phyloP scores from a whole-genome alignment of 768 basidiomycete species.

The Xerocomellus amylosporus region DNA sequence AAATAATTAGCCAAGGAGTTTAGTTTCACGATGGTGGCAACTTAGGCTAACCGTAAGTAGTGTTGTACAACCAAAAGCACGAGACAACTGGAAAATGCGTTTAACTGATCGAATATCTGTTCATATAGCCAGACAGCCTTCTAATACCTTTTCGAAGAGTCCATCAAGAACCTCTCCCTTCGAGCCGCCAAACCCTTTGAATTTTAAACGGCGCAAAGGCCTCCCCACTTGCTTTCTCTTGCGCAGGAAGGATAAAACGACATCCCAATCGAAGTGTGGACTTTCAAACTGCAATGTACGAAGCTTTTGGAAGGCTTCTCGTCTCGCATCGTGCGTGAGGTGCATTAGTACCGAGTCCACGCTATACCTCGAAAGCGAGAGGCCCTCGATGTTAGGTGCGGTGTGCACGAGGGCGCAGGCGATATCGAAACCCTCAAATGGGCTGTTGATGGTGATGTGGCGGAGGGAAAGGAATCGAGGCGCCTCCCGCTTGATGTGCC shows the following conservation, averaged over 20 bases:
- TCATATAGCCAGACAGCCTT: constrained; percentile 23
- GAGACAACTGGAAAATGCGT: background rate
- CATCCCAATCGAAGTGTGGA: constrained; percentile 31
- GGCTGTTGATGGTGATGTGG: constrained; percentile 22
- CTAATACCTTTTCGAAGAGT: constrained; percentile 18
- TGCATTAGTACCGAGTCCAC: constrained; percentile 23
- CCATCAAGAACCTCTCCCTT: constrained; percentile 20
- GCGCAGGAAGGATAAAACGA: constrained; percentile 25
- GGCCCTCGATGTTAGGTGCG: constrained; percentile 23
- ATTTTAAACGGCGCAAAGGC: constrained; percentile 17
- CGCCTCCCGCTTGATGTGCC: constrained; percentile 25
- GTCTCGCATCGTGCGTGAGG: constrained; percentile 27
- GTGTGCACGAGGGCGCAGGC: constrained; percentile 21
- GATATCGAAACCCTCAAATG: constrained; percentile 25
- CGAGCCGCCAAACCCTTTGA: constrained; percentile 22
- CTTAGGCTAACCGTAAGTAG: too few relatives aligned
- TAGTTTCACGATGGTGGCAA: background rate
- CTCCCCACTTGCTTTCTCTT: constrained; percentile 22
- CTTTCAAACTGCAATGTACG: constrained; percentile 16
- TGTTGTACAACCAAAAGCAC: too few relatives aligned
- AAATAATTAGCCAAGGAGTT: too few relatives aligned
- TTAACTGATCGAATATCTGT: background rate
- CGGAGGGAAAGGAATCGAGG: constrained; percentile 27
- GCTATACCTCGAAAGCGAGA: constrained; percentile 29
- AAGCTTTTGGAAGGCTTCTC: constrained; percentile 26